Evolutionary conservation across 495 filamentous ascomycete genomes (phyloP), one percentile per base, ranked within the genome.

Genomic region (Aspergillus kassunensis): DNA sequence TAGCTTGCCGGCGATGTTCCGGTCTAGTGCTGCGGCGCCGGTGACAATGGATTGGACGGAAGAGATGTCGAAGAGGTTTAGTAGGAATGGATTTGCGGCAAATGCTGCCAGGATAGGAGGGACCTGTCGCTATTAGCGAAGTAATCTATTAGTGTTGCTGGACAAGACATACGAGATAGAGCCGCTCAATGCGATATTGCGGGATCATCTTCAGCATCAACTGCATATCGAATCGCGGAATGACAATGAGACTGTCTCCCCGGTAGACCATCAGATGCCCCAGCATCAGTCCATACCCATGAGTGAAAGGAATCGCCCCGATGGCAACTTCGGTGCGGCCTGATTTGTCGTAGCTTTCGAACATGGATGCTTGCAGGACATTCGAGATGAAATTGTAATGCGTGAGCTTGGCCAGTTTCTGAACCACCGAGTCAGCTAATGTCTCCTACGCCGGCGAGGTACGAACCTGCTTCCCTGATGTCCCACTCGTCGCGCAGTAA

Each of bases 381-480:
- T 51, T 54, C 12, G 50, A 39, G 24, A 54, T 51, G 45, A 51
- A 42, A 44, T 47, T 54, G 46, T 54, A 45, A 35, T 51, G 56
- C 1, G 46, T 46, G 29, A 57, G 48, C 23, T 43, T 49, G 18
- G 45, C 55, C 2, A 51, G 18, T 44, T 53, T 52, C 55, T 57
- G 23, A n/a, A n/a, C n/a, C n/a, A n/a, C n/a, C 15, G 36, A 12
- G 19, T 46, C n/a, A 51, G 36, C n/a, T n/a, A n/a, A n/a, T n/a
- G n/a, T n/a, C n/a, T 29, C 27, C 20, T 0, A 13, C n/a, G 11
- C 5, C 15, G 13, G 5, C 3, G 27, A 2, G 15, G 42, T 11
- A 36, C 37, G 6, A 8, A 55, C 55, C 55, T 53, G 56, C 15
- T 51, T 30, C 11, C 56, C 56, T 8, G 56, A 58, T 21, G 56